Evolutionary conservation across 805 yeast species (phyloP).

Genomic region (Candida tibetensis): DNA sequence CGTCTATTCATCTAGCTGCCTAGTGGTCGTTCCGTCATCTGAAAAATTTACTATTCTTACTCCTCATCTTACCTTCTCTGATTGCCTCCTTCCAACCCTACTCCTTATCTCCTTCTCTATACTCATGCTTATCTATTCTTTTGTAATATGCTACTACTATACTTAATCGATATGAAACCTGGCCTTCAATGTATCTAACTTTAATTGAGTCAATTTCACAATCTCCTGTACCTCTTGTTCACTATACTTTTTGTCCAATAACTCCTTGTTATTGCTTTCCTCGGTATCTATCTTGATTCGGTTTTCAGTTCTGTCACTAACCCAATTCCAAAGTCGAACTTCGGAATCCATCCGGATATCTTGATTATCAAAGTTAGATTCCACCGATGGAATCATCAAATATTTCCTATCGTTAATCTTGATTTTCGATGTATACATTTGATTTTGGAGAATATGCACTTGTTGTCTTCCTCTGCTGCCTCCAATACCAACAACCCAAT

Average conservation of each 20-base stretch:
- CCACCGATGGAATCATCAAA: constrained; percentile 40
- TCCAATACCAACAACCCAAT: constrained; percentile 19
- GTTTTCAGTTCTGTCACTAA: constrained; percentile 36
- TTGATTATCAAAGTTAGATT: constrained; percentile 25
- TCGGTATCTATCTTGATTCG: constrained; percentile 10
- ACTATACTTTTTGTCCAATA: constrained; percentile 16
- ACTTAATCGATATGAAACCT: constrained; percentile 6
- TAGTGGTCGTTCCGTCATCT: too few species aligned
- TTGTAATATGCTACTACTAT: too few species aligned
- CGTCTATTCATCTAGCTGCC: too few species aligned
- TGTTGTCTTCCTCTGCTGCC: constrained; percentile 3
- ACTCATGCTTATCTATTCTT: too few species aligned
- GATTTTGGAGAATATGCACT: constrained; percentile 10
- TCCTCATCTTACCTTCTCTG: too few species aligned
- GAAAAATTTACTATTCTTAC: too few species aligned
- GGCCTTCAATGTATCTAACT: constrained; percentile 34
- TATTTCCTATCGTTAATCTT: constrained; percentile 35
- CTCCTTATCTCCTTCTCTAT: too few species aligned
- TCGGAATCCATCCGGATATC: constrained; percentile 47
- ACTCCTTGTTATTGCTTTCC: constrained; percentile 8
- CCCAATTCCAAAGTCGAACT: constrained; percentile 71
- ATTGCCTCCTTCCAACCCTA: too few species aligned
- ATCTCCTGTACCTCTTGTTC: constrained; percentile 48
- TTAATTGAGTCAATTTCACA: constrained; percentile 41
- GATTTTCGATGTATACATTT: constrained; percentile 12